Evolutionary conservation across 164 flowering plant species (phyloP).

Genomic region (Chimonanthus praecox): DNA sequence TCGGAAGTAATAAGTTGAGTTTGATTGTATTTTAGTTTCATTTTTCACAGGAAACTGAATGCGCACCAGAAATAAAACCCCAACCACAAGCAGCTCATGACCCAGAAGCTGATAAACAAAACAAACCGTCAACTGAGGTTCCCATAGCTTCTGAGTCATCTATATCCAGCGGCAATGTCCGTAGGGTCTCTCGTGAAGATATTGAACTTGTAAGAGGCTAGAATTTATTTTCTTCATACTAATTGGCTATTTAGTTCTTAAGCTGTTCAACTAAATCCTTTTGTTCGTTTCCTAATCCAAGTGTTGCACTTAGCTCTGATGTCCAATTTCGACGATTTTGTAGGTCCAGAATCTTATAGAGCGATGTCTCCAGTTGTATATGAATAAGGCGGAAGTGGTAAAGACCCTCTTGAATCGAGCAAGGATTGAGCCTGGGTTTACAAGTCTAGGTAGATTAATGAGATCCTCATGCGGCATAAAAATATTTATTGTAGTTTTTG

Average conservation of each 20-base stretch:
- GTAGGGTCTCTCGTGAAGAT: constrained; percentile 72
- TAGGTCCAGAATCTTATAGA: constrained; percentile 97
- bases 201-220: constrained; percentile 18
- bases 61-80: constrained; percentile 48
- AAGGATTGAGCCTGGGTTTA: constrained; percentile 93
- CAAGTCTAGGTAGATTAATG: constrained; percentile 62
- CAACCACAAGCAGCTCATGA: constrained; percentile 27
- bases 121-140: constrained; percentile 46
- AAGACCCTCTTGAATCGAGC: constrained; percentile 84
- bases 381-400: constrained; percentile 90
- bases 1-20: neutral
- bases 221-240: neutral
- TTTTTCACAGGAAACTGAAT: constrained; percentile 17
- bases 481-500: neutral
- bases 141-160: constrained; percentile 73
- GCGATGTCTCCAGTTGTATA: constrained; percentile 83
- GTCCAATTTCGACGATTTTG: constrained; percentile 13
- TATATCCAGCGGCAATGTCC: constrained; percentile 64
- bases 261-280: no score
- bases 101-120: constrained; percentile 58
- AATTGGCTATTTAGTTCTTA: no score
- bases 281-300: neutral
- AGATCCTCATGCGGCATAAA: constrained; percentile 37
- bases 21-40: neutral
- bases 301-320: constrained; percentile 4